Evolutionary conservation across 257 asterid genomes (phyloP).

Genomic region (Solanum bukasovii): DNA sequence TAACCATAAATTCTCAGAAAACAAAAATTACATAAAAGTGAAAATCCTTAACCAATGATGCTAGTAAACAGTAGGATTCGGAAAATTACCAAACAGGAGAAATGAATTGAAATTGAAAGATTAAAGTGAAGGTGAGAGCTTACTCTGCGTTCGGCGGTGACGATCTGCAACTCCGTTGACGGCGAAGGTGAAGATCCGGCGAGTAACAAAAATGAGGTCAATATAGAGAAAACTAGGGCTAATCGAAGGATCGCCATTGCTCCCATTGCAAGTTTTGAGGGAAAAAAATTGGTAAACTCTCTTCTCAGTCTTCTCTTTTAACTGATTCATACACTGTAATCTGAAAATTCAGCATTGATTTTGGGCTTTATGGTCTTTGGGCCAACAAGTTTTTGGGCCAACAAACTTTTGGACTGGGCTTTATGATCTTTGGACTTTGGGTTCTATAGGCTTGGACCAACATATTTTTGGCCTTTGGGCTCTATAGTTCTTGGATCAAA

Average conservation of each 20-base stretch:
- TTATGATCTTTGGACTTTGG: background rate
- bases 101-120: background rate
- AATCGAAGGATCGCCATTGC: slow-evolving; percentile 18
- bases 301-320: background rate
- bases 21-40: background rate
- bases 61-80: background rate
- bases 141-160: slow-evolving; percentile 84
- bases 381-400: background rate
- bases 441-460: background rate
- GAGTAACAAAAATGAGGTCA: slow-evolving; percentile 14
- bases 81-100: background rate
- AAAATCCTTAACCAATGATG: background rate
- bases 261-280: slow-evolving; percentile 25
- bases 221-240: slow-evolving; percentile 21
- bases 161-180: slow-evolving; percentile 57
- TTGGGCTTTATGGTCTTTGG: background rate
- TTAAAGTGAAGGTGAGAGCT: background rate
- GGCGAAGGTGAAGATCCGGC: slow-evolving; percentile 20
- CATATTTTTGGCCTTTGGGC: background rate
- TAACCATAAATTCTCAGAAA: background rate
- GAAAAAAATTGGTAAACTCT: background rate
- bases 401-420: background rate
- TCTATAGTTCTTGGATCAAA: background rate
- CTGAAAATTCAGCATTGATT: background rate
- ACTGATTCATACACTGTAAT: background rate